Evolutionary conservation across 371 early-diverging fungal species (phyloP), one percentile per base, ranked within the genome.

Genomic region (Nosema granulosis): DNA sequence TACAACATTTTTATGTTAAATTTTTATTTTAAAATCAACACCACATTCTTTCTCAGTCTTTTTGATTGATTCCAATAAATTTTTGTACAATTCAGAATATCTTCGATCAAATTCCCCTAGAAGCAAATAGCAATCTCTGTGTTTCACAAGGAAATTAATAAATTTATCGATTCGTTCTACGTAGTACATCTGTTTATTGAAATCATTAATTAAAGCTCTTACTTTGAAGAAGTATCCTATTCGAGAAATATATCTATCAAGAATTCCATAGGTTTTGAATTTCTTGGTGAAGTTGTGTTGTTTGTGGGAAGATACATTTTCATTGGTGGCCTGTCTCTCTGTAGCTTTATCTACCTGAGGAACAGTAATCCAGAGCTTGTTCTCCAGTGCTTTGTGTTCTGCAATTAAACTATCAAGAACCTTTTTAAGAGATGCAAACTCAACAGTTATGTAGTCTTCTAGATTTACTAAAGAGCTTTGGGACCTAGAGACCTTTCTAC

Each of bases 341-440:
- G 6, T 43, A 12, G 51, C 54, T 35, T 69, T 69, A 20, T 52
- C 54, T 18, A 74, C 34, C 59, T 74, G 75, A 3, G 75, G 75
- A 34, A 74, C 68, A 56, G 57, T 66, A 26, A 74, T 66, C 57
- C 50, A 74, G 22, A 63, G 34, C 24, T 43, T 66, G n/a, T 56
- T 57, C 24, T 66, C 68, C 3, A 74, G 28, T 6, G n/a, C 29
- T 26, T 35, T 37, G 31, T 38, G 31, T 67, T 74, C 75, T 74
- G 56, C 38, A 35, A 13, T 67, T 32, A 74, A 67, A 20, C 31
- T 52, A 28, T 63, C 51, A 11, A 26, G 43, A 13, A 34, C 28
- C 31, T 57, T 28, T 38, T 67, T 56, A 37, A 67, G 38, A 34
- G 34, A 22, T 0, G 13, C 35, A 18, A 32, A 58, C 32, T 67